These are phyloP conservation scores for Haematococcus sp. DNA, from an alignment of 139 green algal genomes.

Conservation along the genomic window DNA sequence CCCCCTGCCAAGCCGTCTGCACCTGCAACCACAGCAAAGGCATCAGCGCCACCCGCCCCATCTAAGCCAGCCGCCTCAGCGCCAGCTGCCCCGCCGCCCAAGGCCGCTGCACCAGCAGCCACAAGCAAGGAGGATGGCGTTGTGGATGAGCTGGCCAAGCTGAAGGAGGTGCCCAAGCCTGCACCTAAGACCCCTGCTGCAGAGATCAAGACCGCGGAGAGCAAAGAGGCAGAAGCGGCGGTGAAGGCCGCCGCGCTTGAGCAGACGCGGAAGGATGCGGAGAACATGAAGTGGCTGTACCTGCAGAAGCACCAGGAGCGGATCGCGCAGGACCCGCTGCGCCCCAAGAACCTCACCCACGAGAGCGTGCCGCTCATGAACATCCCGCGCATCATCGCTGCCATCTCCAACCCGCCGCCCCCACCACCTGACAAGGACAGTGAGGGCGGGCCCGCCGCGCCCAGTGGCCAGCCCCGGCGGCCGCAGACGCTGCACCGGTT, in stretches of 20 bases:
- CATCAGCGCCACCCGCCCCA: background rate
- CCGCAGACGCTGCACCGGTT: conserved; percentile 39
- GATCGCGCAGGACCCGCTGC: conserved; percentile 33
- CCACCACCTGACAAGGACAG: background rate
- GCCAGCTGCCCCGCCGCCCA: background rate
- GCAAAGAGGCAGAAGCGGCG: background rate
- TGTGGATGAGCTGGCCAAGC: background rate
- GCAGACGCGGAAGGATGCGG: background rate
- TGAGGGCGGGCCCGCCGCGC: background rate
- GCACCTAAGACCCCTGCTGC: background rate
- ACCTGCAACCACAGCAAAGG: too few species aligned
- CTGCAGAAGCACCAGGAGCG: conserved; percentile 34
- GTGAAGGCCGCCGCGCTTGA: background rate
- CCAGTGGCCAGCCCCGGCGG: background rate
- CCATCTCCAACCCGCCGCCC: conserved; percentile 35
- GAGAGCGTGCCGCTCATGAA: conserved; percentile 37
- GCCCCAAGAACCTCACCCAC: conserved; percentile 4
- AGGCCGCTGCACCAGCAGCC: background rate
- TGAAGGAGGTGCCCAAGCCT: background rate
- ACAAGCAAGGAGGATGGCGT: background rate
- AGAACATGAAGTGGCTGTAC: conserved; percentile 19
- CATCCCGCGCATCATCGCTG: conserved; percentile 44
- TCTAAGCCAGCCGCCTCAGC: background rate
- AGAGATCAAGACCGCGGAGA: background rate
- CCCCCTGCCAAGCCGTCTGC: background rate